Evolutionary conservation across 257 asterid genomes (phyloP).

Genomic region (Solanum lignicaule): DNA sequence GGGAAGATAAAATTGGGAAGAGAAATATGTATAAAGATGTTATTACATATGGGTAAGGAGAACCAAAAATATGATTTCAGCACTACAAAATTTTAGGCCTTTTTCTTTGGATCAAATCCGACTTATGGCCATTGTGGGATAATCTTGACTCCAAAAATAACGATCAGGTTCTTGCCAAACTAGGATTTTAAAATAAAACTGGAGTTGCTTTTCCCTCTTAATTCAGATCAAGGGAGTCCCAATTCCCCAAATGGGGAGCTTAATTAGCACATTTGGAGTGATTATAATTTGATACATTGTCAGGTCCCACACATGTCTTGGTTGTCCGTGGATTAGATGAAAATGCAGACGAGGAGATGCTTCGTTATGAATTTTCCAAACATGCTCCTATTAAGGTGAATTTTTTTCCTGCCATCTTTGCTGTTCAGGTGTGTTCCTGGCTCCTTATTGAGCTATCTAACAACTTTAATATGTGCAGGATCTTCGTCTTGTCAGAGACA

Average conservation of each 20-base stretch:
- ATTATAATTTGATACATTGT: slow-evolving; percentile 4
- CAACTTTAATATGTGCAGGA: slow-evolving; percentile 46
- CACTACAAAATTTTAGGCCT: not conserved
- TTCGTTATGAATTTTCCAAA: slow-evolving; percentile 91
- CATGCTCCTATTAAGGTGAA: slow-evolving; percentile 92
- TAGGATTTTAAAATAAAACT: not conserved
- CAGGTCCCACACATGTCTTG: slow-evolving; percentile 97
- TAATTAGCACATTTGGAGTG: not conserved
- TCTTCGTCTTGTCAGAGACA: slow-evolving; percentile 92
- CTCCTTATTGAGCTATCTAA: slow-evolving; percentile 9
- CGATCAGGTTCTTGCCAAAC: not conserved
- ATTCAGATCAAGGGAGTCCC: not conserved
- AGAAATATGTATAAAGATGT: not conserved
- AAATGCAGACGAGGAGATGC: slow-evolving; percentile 98
- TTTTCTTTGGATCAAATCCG: not conserved
- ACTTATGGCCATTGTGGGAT: not conserved
- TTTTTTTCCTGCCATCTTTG: not conserved
- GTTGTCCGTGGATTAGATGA: slow-evolving; percentile 99
- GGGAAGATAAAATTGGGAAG: not conserved
- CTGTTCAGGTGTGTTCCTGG: not conserved
- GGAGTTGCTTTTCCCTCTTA: not conserved
- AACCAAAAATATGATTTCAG: not conserved
- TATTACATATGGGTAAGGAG: not conserved
- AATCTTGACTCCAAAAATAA: not conserved
- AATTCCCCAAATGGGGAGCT: not conserved